Percentiles rank a stretch among this genome's conserved stretches.
These are phyloP conservation scores for Acidiella bohemica DNA, from an alignment of 495 filamentous ascomycete species.

Conservation along the genomic window DNA sequence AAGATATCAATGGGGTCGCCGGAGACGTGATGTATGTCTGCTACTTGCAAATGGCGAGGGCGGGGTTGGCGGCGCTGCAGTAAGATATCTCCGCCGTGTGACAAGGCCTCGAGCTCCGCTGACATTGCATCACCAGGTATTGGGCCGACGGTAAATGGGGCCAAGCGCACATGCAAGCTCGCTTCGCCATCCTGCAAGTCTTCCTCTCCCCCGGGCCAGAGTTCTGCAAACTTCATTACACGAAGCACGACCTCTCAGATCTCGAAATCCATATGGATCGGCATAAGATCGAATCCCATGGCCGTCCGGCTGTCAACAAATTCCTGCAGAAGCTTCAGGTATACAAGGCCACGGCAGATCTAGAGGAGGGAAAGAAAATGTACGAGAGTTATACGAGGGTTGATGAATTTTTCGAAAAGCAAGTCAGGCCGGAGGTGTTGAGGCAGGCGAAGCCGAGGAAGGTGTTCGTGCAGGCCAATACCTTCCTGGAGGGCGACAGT, in stretches of 20 bases:
- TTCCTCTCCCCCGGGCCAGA: conserved; percentile 75
- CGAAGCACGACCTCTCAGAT: conserved; percentile 63
- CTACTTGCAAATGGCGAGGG: conserved; percentile 86
- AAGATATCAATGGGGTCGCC: conserved; percentile 58
- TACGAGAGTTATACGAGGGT: conserved; percentile 76
- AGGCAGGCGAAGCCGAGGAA: conserved; percentile 83
- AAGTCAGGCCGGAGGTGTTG: conserved; percentile 65
- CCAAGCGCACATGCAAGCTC: conserved; percentile 77
- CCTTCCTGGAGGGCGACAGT: conserved; percentile 49
- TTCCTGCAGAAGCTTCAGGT: conserved; percentile 86
- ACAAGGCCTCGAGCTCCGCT: too few relatives aligned
- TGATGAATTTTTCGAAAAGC: conserved; percentile 62
- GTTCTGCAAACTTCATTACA: conserved; percentile 68
- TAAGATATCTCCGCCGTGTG: too few relatives aligned
- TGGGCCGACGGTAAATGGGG: neutral
- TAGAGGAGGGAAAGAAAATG: conserved; percentile 56
- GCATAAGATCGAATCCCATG: conserved; percentile 55
- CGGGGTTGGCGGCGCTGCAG: conserved; percentile 71
- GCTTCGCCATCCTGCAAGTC: conserved; percentile 74
- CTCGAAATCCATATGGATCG: conserved; percentile 69
- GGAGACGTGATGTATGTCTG: conserved; percentile 73
- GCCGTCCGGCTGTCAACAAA: conserved; percentile 61
- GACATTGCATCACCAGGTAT: too few relatives aligned
- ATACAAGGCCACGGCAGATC: conserved; percentile 82
- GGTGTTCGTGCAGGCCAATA: conserved; percentile 94